phyloP scores from a whole-genome alignment of 1,139 yeast genomes.

The Yamadazyma jaroonii region DNA sequence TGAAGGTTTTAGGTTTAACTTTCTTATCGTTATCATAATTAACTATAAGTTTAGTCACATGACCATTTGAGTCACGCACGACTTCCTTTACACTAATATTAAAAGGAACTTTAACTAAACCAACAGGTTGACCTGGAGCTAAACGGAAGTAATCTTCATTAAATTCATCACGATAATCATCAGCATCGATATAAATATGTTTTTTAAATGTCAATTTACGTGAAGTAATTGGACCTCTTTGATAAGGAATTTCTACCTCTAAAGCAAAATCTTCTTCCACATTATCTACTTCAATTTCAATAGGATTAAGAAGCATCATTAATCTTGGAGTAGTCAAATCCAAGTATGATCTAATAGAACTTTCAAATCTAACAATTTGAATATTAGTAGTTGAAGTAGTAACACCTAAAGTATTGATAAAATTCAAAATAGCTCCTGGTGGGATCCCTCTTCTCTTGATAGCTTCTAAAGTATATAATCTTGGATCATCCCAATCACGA shows the following conservation, averaged over 20 bases:
- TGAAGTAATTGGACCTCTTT: conserved; percentile 64
- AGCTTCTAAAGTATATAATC: conserved; percentile 91
- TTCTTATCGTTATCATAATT: conserved; percentile 69
- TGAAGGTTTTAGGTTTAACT: conserved; percentile 84
- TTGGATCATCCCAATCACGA: conserved; percentile 98
- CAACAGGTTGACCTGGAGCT: conserved; percentile 93
- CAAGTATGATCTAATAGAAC: conserved; percentile 80
- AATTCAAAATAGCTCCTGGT: conserved; percentile 95
- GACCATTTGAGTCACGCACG: conserved; percentile 62
- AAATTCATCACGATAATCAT: conserved; percentile 74
- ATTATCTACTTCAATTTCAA: conserved; percentile 80
- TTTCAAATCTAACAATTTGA: conserved; percentile 85
- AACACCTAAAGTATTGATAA: conserved; percentile 94
- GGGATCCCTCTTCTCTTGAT: conserved; percentile 97
- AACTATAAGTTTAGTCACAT: conserved; percentile 68
- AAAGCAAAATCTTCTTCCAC: conserved; percentile 73
- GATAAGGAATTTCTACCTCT: conserved; percentile 76
- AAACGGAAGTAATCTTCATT: conserved; percentile 72
- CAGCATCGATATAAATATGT: conserved; percentile 75
- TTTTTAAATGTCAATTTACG: conserved; percentile 79
- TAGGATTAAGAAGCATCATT: conserved; percentile 89
- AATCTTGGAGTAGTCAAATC: conserved; percentile 93
- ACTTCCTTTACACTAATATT: conserved; percentile 72
- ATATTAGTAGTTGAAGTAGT: conserved; percentile 91
- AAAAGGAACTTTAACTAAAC: conserved; percentile 89